Conservation (phyloP, 73 alveolate species). For the Paramecium sonneborni region DNA sequence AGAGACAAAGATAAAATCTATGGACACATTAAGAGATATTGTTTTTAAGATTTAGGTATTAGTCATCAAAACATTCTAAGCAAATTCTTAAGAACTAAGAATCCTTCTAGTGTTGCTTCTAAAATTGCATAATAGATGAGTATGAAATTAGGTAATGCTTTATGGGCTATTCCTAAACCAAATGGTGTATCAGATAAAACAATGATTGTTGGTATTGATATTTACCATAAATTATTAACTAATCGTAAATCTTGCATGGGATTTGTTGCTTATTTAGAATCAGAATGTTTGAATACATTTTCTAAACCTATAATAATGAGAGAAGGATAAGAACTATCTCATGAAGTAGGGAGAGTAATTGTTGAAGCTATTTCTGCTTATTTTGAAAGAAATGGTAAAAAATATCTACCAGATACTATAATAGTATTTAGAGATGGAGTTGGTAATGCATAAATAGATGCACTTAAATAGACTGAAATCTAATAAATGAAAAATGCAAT, state of each 20-base stretch:
- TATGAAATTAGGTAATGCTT: conserved; percentile 21
- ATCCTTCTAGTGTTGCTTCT: conserved; percentile 24
- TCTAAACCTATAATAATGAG: conserved; percentile 18
- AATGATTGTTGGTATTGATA: conserved; percentile 43
- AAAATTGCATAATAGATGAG: conserved; percentile 55
- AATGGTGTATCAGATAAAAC: conserved; percentile 21
- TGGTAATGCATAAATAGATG: conserved; percentile 35
- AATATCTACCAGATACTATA: conserved; percentile 67
- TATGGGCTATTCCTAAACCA: conserved; percentile 45
- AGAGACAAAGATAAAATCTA: conserved; percentile 37
- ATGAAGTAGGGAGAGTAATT: conserved; percentile 7
- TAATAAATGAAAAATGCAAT: conserved; percentile 2
- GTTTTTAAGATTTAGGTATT: conserved; percentile 18
- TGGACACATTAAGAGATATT: background rate
- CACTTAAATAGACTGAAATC: conserved; percentile 22
- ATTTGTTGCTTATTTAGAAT: conserved; percentile 54
- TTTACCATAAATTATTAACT: conserved; percentile 11
- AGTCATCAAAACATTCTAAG: conserved; percentile 3
- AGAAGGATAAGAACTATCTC: conserved; percentile 2
- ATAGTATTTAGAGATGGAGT: conserved; percentile 76
- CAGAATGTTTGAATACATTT: background rate
- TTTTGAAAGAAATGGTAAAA: conserved; percentile 35
- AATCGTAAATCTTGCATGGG: conserved; percentile 64
- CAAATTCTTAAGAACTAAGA: conserved; percentile 16
- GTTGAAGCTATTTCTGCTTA: conserved; percentile 30